phyloP scores from a whole-genome alignment of 331 rosid species.

The Erythrophleum ivorense region DNA sequence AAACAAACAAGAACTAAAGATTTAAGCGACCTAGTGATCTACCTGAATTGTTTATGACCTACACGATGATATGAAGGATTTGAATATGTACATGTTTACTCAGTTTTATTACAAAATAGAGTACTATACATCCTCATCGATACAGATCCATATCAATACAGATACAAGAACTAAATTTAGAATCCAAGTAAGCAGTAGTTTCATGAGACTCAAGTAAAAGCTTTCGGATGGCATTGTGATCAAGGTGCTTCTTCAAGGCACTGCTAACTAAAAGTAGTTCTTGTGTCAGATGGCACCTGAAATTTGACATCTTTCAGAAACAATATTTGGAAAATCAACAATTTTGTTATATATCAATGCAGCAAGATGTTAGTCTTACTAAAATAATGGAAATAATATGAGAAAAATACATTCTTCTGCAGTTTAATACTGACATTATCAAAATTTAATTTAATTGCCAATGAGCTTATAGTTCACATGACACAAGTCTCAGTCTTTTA shows the following conservation, averaged over 20 bases:
- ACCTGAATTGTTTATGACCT: not conserved
- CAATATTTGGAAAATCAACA: not conserved
- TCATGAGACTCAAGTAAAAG: not conserved
- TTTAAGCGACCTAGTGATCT: not conserved
- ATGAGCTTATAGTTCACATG: not conserved
- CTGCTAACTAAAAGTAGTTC: conserved; percentile 24
- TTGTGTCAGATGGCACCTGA: conserved; percentile 35
- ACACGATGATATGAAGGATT: not conserved
- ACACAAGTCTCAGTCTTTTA: no score
- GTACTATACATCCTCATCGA: not conserved
- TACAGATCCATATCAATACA: not conserved
- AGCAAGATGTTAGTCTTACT: not conserved
- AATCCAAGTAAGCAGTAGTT: conserved; percentile 8
- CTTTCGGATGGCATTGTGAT: conserved; percentile 16
- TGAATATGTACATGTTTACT: conserved; percentile 28
- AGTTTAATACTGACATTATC: not conserved
- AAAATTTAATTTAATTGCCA: not conserved
- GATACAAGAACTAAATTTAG: conserved; percentile 22
- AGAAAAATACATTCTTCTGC: not conserved
- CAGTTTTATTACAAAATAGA: not conserved
- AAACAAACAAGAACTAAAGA: not conserved
- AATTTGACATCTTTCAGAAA: conserved; percentile 11
- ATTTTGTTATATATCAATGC: not conserved
- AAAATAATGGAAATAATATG: conserved; percentile 12
- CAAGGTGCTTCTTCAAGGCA: not conserved